These are phyloP conservation scores for Phytophthora aleatoria DNA, from an alignment of 352 stramenopile species.

Conservation along the genomic window DNA sequence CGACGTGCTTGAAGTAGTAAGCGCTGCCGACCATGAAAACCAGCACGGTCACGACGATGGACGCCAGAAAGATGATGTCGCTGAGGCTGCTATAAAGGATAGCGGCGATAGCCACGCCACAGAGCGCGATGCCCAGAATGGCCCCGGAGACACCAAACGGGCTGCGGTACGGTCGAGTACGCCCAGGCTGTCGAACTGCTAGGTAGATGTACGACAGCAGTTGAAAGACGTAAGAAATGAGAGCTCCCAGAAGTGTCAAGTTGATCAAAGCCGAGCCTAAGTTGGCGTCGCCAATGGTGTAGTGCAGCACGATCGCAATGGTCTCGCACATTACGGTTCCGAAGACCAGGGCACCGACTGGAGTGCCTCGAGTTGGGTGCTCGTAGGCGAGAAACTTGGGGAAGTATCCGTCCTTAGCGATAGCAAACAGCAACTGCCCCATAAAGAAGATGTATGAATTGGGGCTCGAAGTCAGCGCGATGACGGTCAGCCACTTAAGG, in stretches of 20 bases:
- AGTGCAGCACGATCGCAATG: constrained; percentile 62
- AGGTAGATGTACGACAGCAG: constrained; percentile 63
- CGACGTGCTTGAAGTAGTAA: constrained; percentile 50
- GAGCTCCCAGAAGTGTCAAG: constrained; percentile 41
- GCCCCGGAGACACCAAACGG: constrained; percentile 61
- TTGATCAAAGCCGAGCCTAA: constrained; percentile 58
- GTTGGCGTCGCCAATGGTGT: constrained; percentile 56
- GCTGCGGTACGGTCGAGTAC: constrained; percentile 59
- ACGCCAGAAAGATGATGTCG: constrained; percentile 62
- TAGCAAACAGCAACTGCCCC: constrained; percentile 65
- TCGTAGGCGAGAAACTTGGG: constrained; percentile 58
- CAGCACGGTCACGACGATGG: constrained; percentile 50
- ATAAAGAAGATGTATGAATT: constrained; percentile 84
- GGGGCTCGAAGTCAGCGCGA: constrained; percentile 64
- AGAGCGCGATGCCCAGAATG: constrained; percentile 52
- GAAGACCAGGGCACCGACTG: constrained; percentile 49
- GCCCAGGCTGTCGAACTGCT: constrained; percentile 44
- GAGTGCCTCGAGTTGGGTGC: constrained; percentile 35
- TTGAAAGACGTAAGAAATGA: constrained; percentile 77
- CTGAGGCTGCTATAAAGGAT: constrained; percentile 66
- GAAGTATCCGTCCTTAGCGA: constrained; percentile 67
- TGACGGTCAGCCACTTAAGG: constrained; percentile 69
- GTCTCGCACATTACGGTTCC: constrained; percentile 44
- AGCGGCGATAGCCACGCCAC: constrained; percentile 44
- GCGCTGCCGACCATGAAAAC: constrained; percentile 53